phyloP scores from a whole-genome alignment of 345 rosid species.

The Populus nigra region DNA sequence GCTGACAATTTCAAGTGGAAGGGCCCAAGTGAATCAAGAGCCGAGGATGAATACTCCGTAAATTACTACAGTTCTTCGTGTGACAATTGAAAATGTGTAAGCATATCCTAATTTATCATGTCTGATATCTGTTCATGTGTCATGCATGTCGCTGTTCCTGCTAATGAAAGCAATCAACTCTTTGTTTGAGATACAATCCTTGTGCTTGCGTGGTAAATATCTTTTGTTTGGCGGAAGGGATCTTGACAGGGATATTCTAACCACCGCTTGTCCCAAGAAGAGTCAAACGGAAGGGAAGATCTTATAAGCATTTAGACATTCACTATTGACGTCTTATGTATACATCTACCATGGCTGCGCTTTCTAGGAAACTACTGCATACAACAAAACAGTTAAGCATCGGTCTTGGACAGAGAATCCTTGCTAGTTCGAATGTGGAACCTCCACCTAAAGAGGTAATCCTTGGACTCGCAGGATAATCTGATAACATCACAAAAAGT shows the following conservation, averaged over 20 bases:
- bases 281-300: background rate
- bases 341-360: background rate
- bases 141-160: background rate
- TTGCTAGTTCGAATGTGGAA: conserved; percentile 46
- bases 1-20: conserved; percentile 97
- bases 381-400: conserved; percentile 15
- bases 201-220: background rate
- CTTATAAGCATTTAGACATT: background rate
- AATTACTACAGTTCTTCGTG: background rate
- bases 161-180: background rate
- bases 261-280: background rate
- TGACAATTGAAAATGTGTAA: conserved; percentile 1
- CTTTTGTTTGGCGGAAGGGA: background rate
- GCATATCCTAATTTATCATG: background rate
- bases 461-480: conserved; percentile 61
- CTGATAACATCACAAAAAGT: conserved; percentile 72
- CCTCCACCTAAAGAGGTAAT: conserved; percentile 73
- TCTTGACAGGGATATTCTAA: background rate
- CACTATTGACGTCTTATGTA: conserved; percentile 5
- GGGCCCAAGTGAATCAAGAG: conserved; percentile 41
- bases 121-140: background rate
- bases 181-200: background rate
- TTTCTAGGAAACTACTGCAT: background rate
- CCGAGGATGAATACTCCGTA: background rate
- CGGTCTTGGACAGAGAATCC: conserved; percentile 35